Evolutionary conservation across 148 eudicot species (phyloP).

Genomic region (Heliosperma pusillum): DNA sequence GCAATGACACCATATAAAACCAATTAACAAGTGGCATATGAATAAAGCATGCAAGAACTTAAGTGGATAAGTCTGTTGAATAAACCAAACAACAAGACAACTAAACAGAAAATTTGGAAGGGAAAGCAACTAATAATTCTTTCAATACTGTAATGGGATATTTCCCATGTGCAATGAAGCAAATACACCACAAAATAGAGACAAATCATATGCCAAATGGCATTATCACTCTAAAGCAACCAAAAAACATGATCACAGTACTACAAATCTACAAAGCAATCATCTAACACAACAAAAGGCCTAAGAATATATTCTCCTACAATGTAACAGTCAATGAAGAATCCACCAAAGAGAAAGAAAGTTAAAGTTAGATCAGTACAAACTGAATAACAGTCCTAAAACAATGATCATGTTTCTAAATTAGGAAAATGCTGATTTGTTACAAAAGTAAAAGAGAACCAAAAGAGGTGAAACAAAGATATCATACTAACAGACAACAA

Average conservation of each 20-base stretch:
- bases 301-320: not conserved
- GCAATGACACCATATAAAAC: not conserved
- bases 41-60: not conserved
- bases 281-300: not conserved
- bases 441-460: constrained; percentile 5
- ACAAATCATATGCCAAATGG: constrained; percentile 9
- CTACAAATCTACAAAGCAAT: constrained; percentile 3
- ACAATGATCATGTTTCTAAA: not conserved
- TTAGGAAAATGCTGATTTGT: constrained; percentile 1
- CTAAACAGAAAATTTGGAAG: not conserved
- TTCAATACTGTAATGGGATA: not conserved
- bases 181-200: not conserved
- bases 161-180: constrained; percentile 6
- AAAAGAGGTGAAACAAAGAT: constrained; percentile 18
- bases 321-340: not conserved
- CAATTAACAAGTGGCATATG: not conserved
- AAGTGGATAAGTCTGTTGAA: not conserved
- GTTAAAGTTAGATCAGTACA: not conserved
- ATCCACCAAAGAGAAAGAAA: not conserved
- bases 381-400: not conserved
- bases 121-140: not conserved
- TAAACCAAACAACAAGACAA: not conserved
- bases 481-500: constrained; percentile 14
- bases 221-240: constrained; percentile 1
- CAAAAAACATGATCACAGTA: constrained; percentile 1